Percentiles rank a stretch among this genome's conserved stretches.
phyloP scores from a whole-genome alignment of 2,329 filamentous ascomycete species.

The Sordariomycetes sp. region DNA sequence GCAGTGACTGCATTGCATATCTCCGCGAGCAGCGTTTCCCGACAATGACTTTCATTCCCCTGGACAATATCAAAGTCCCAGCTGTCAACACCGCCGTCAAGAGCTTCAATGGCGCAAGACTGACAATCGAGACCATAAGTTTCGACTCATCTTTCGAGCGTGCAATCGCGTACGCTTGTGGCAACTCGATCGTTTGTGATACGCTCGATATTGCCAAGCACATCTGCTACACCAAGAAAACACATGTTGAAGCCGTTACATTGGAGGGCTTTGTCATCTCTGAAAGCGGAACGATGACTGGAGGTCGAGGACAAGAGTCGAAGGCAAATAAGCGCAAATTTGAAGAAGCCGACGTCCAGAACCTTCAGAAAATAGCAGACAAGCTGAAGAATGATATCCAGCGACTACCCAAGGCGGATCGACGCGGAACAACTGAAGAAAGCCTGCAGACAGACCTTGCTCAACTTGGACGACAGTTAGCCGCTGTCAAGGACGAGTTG shows the following conservation, averaged over 20 bases:
- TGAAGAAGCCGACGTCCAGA: slow-evolving; percentile 83
- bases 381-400: slow-evolving; percentile 71
- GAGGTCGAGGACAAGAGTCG: slow-evolving; percentile 71
- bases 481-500: slow-evolving; percentile 65
- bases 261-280: slow-evolving; percentile 94
- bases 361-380: slow-evolving; percentile 66
- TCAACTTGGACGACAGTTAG: slow-evolving; percentile 68
- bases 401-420: slow-evolving; percentile 69
- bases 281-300: slow-evolving; percentile 94
- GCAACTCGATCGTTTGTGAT: slow-evolving; percentile 91
- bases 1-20: slow-evolving; percentile 88
- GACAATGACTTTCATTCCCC: slow-evolving; percentile 87
- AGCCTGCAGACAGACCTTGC: slow-evolving; percentile 68
- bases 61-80: slow-evolving; percentile 96
- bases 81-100: slow-evolving; percentile 85
- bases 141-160: slow-evolving; percentile 83
- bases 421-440: slow-evolving; percentile 71
- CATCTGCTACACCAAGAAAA: slow-evolving; percentile 74
- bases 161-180: slow-evolving; percentile 90
- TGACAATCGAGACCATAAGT: slow-evolving; percentile 93
- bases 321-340: slow-evolving; percentile 73
- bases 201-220: slow-evolving; percentile 77
- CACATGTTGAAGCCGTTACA: slow-evolving; percentile 90
- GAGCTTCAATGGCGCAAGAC: slow-evolving; percentile 72
- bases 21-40: slow-evolving; percentile 82